phyloP scores from a whole-genome alignment of 2,329 filamentous ascomycete species.

The Aspergillus fischeri region DNA sequence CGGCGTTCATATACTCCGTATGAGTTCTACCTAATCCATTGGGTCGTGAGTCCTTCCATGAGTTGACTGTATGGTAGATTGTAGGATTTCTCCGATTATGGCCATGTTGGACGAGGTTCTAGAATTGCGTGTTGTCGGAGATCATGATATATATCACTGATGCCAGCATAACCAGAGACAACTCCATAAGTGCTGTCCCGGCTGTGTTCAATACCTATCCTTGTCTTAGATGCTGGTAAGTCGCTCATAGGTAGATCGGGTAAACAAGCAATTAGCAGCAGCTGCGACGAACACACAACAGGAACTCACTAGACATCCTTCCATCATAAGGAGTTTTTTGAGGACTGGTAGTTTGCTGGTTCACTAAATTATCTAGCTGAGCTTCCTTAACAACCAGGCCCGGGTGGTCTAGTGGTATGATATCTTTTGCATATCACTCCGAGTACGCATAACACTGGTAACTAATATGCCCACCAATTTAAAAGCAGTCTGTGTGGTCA shows the following conservation, averaged over 20 bases:
- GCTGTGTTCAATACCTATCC: neutral
- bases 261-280: neutral
- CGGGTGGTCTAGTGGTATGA: conserved; percentile 3
- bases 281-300: neutral
- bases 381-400: neutral
- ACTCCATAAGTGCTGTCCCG: neutral
- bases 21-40: neutral
- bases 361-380: neutral
- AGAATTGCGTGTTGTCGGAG: neutral
- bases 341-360: neutral
- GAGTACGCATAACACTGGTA: no score
- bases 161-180: neutral
- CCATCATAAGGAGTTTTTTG: no score
- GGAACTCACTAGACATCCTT: no score
- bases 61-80: neutral
- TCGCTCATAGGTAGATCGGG: neutral
- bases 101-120: no score
- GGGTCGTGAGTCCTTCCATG: neutral
- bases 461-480: no score
- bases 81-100: neutral
- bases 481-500: no score
- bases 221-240: neutral
- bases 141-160: neutral
- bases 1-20: neutral
- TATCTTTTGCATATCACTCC: no score